Base-by-base conservation (phyloP, 805 yeast genomes). In the Yamadazyma sp. region DNA sequence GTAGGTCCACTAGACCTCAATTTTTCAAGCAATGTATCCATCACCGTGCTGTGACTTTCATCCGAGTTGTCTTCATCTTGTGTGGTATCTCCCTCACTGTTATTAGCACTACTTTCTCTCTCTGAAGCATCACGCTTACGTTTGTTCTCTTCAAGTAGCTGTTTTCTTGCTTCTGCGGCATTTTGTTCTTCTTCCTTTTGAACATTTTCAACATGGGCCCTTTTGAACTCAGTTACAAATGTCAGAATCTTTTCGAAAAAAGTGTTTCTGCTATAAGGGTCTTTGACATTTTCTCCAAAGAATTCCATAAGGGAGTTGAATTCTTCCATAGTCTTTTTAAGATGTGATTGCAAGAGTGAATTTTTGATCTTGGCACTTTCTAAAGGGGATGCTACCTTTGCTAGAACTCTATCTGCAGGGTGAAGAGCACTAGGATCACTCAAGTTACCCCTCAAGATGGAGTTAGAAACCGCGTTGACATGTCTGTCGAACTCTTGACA, bases 261-360 rank as follows among this genome's bases (percentile, higher is more conserved):
- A 0, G 80, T 64, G 42, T 77, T 75, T 37, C 82, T 75, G 12
- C 90, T 76, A 47, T 71, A 68, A 25, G 75, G 66, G 57, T 91
- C 97, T 6, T 58, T 62, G 1, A 84, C 72, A 56, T 87, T 95
- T 60, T 93, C 99, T n/a, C 97, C 98, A 55, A 86, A 93, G 49
- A 76, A 80, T 45, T 73, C 73, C 95, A 93, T 83, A 45, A 89
- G 67, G 22, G 73, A 70, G 37, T 78, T 77, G 54, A 84, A 85
- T 42, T 83, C 87, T 29, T 74, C 66, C 38, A 81, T 61, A 0
- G 91, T 79, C 16, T 78, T 62, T 38, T 71, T 73, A 19, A 82
- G 67, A 47, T 84, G 90, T 37, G 79, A 78, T 31, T 74, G 73
- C 28, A 93, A 61, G 26, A 82, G 63, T 13, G 77, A 77, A 35